phyloP scores from a whole-genome alignment of 352 stramenopile species.

The Globisporangium spiculum region DNA sequence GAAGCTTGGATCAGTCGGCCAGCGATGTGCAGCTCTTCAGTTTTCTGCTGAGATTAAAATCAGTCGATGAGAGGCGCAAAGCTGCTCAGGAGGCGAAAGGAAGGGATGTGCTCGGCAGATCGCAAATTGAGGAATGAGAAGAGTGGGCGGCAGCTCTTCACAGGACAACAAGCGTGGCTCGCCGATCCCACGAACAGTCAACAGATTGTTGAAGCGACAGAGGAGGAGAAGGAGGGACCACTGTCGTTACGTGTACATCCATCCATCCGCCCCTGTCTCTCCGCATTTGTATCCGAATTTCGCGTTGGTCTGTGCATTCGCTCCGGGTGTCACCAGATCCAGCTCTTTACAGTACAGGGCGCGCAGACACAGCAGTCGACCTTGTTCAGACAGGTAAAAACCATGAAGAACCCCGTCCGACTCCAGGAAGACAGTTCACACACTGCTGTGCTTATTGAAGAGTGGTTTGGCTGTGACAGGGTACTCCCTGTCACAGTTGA shows the following conservation, averaged over 20 bases:
- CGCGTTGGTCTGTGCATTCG: conserved; percentile 11
- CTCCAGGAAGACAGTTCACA: not conserved
- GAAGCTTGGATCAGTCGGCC: not conserved
- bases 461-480: not conserved
- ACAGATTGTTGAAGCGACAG: not conserved
- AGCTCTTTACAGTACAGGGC: not conserved
- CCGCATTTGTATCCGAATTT: not conserved
- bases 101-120: conserved; percentile 15
- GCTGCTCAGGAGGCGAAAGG: not conserved
- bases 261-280: conserved; percentile 1
- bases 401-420: not conserved
- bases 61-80: not conserved
- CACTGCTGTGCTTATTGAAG: too few species aligned
- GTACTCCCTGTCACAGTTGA: conserved; percentile 1
- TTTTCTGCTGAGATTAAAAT: not conserved
- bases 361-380: not conserved
- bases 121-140: conserved; percentile 37
- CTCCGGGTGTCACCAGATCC: conserved; percentile 8
- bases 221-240: not conserved
- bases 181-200: not conserved
- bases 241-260: not conserved
- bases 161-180: not conserved
- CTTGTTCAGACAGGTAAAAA: not conserved
- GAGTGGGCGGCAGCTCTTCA: not conserved
- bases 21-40: not conserved